Evolutionary conservation across 805 yeast species (phyloP), one percentile per base, ranked within the genome.

Genomic region (Myxozyma neotropica): DNA sequence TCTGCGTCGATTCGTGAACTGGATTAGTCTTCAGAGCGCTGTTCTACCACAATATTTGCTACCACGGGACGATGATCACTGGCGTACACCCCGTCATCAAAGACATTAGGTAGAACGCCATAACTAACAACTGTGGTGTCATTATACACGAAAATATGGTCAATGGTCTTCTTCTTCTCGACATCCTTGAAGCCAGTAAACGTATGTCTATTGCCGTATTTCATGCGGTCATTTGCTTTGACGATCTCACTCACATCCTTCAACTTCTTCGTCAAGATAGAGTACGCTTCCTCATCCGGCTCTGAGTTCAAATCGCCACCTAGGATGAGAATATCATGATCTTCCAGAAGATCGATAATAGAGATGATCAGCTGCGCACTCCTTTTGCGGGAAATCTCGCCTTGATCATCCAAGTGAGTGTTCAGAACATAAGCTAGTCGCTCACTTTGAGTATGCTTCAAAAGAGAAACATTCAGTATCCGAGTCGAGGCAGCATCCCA

Each of bases 291-390:
- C 17, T 78, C 80, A n/a, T 70, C 63, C 0, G 80, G 77, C 53
- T 76, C 73, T 38, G 84, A 78, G 67, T 84, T 84, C 72, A 84
- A 80, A 68, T 83, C 87, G 2, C 87, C 87, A 15, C 77, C 72
- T n/a, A 83, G 71, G 51, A 81, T 72, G 1, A 78, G 75, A 1
- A 79, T 24, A 26, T 57, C 59, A 39, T 57, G 76, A 21, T 72
- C 74, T 74, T 61, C 77, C 24, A 72, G 70, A 10, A 72, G 73
- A 8, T 67, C 68, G 31, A 68, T 64, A 38, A 58, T 57, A 15
- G 54, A 24, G 13, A 76, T 73, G 45, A 80, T 76, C 59, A 81
- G 61, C 44, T 78, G 75, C 4, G 81, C 80, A 4, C 82, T 76
- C 52, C 79, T 76, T 26, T 69, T 64, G 59, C 85, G 71, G n/a